Evolutionary conservation across 176 grass and related monocot genomes (phyloP).

Genomic region (Carex pumila): DNA sequence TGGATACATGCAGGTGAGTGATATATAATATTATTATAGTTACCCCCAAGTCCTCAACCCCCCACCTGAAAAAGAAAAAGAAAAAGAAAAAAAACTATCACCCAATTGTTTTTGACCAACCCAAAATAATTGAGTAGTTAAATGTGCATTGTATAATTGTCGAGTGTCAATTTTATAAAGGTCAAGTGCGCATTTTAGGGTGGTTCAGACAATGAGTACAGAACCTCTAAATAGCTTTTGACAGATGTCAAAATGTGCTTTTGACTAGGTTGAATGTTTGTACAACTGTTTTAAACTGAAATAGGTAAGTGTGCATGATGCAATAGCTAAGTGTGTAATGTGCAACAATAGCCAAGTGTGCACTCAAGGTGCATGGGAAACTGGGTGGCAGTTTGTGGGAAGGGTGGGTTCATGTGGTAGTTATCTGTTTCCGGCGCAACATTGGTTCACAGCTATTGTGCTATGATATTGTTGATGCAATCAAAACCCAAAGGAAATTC

Average conservation of each 20-base stretch:
- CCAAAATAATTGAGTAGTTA: background rate
- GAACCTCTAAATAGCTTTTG: background rate
- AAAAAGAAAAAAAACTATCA: no score
- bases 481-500: background rate
- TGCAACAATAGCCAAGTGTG: background rate
- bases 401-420: background rate
- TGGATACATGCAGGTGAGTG: constrained; percentile 88
- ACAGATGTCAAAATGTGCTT: background rate
- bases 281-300: background rate
- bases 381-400: background rate
- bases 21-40: background rate
- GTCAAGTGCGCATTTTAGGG: background rate
- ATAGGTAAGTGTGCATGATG: background rate
- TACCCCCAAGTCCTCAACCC: background rate
- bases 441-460: background rate
- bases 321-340: background rate
- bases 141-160: background rate
- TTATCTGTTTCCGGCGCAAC: background rate
- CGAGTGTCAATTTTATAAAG: background rate
- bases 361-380: background rate
- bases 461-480: background rate
- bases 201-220: background rate
- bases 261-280: background rate
- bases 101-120: no score
- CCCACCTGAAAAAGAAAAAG: no score